phyloP scores from a whole-genome alignment of 75 land plant species.

The Pinus albicaulis region DNA sequence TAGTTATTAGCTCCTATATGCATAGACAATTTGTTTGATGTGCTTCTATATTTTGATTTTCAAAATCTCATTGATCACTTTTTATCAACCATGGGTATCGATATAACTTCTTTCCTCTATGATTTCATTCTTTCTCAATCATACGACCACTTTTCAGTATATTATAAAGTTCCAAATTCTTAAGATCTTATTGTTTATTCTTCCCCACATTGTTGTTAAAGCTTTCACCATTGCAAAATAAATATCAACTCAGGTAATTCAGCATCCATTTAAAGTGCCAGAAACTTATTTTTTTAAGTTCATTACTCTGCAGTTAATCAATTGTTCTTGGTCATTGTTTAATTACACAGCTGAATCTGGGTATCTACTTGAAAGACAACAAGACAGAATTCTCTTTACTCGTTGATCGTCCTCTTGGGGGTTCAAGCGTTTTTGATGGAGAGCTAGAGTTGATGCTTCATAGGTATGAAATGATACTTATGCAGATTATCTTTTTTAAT shows the following conservation, averaged over 20 bases:
- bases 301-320: background rate
- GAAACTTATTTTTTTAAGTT: background rate
- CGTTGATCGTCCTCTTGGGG: conserved; percentile 88
- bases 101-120: background rate
- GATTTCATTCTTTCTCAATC: background rate
- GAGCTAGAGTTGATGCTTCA: conserved; percentile 91
- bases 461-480: conserved; percentile 37
- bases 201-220: background rate
- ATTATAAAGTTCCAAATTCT: background rate
- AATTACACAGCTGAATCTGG: conserved; percentile 72
- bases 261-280: background rate
- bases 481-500: background rate
- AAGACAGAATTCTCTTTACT: conserved; percentile 74
- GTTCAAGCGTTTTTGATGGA: conserved; percentile 79
- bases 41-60: too few species aligned
- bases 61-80: too few species aligned
- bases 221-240: background rate
- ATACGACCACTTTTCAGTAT: background rate
- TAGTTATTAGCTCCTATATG: background rate
- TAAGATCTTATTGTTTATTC: background rate
- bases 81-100: too few species aligned
- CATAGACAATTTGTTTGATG: background rate
- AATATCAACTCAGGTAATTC: background rate
- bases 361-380: conserved; percentile 69
- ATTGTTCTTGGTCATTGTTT: background rate